phyloP scores from a whole-genome alignment of 441 rosid species.

The Euphorbia schlechtendalii region DNA sequence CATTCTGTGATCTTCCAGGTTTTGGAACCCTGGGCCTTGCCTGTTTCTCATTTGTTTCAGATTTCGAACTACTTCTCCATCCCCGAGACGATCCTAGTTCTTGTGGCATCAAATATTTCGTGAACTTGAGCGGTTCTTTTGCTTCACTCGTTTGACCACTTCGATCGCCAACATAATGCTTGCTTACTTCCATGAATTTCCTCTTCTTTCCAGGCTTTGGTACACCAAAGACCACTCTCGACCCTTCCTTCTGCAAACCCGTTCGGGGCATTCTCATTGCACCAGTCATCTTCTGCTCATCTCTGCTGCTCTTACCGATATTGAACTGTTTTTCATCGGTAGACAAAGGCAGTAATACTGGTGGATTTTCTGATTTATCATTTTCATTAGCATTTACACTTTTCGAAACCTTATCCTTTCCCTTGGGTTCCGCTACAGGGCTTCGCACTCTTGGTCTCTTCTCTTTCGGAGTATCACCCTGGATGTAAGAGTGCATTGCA shows the following conservation, averaged over 20 bases:
- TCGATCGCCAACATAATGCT: constrained; percentile 63
- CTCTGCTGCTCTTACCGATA: constrained; percentile 57
- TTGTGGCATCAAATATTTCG: constrained; percentile 63
- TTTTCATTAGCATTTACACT: constrained; percentile 28
- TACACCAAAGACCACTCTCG: constrained; percentile 74
- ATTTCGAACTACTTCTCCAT: constrained; percentile 51
- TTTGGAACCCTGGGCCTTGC: constrained; percentile 47
- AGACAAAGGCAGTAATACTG: constrained; percentile 48
- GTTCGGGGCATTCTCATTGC: constrained; percentile 52
- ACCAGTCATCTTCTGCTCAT: no score
- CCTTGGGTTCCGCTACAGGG: constrained; percentile 41
- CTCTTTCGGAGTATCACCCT: constrained; percentile 89
- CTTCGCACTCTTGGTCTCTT: constrained; percentile 58
- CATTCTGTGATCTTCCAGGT: constrained; percentile 47
- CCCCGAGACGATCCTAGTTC: constrained; percentile 53
- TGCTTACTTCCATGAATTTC: constrained; percentile 98
- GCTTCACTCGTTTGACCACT: constrained; percentile 38
- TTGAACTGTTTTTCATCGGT: constrained; percentile 54
- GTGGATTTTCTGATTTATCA: constrained; percentile 42
- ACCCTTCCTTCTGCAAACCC: constrained; percentile 80
- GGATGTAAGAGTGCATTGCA: constrained; percentile 26
- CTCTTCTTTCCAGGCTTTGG: constrained; percentile 98
- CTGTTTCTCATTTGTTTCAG: constrained; percentile 54
- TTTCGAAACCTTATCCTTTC: constrained; percentile 41
- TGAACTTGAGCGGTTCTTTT: constrained; percentile 57